A percentile compares a stretch with the other conserved stretches of the same genome.
These are phyloP conservation scores for Phlebiopsis flavidoalba DNA, from an alignment of 768 basidiomycete genomes.

Conservation along the genomic window DNA sequence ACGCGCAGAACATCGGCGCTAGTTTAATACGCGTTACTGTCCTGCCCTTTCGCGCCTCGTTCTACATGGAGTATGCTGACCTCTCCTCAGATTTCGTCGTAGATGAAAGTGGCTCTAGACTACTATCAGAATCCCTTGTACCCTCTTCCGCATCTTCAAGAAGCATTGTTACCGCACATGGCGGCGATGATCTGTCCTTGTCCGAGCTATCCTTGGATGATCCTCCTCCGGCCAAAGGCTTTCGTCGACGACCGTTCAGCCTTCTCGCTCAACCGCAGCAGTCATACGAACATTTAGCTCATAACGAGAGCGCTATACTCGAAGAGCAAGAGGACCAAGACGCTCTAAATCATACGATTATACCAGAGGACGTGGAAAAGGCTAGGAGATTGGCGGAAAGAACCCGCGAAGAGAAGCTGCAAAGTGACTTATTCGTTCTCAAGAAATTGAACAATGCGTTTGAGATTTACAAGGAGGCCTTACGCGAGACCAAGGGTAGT, in stretches of 20 bases:
- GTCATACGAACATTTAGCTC: background rate
- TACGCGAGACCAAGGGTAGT: conserved; percentile 57
- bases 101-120: conserved; percentile 29
- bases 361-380: conserved; percentile 21
- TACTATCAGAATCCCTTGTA: conserved; percentile 45
- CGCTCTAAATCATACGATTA: conserved; percentile 23
- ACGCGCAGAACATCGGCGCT: background rate
- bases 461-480: conserved; percentile 60
- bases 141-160: conserved; percentile 18
- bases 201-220: conserved; percentile 48
- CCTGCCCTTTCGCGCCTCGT: background rate
- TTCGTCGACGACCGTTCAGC: conserved; percentile 24
- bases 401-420: conserved; percentile 66
- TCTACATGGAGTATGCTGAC: conserved; percentile 29
- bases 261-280: conserved; percentile 24
- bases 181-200: conserved; percentile 48
- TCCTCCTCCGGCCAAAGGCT: conserved; percentile 14
- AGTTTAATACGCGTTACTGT: background rate
- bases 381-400: conserved; percentile 26
- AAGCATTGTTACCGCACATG: conserved; percentile 30
- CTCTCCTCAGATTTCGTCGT: conserved; percentile 21
- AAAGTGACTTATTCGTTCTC: conserved; percentile 67
- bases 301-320: conserved; percentile 15
- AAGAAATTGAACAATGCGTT: conserved; percentile 71
- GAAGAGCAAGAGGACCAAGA: conserved; percentile 15